Conservation (phyloP, 139 green algal genomes). For the Desmodesmus armatus region DNA sequence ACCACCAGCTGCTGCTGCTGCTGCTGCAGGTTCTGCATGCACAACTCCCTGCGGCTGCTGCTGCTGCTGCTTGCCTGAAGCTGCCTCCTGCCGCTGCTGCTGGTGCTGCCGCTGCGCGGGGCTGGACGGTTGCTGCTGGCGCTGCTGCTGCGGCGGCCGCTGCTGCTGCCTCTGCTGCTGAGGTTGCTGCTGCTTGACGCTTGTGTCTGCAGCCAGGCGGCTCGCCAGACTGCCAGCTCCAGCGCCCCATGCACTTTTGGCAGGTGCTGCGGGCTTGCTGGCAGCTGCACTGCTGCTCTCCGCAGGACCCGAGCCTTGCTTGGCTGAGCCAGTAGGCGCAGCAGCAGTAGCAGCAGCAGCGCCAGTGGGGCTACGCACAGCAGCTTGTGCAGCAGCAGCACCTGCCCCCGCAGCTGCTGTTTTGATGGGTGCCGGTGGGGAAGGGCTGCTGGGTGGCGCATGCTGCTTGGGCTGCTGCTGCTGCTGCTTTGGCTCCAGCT, state of each 20-base stretch:
- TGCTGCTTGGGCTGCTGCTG: conserved; percentile 34
- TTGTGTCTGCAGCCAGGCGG: no score
- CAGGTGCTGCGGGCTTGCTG: background rate
- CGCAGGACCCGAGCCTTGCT: background rate
- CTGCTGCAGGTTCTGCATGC: background rate
- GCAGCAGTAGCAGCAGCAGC: background rate
- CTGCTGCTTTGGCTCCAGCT: background rate
- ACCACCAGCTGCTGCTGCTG: background rate
- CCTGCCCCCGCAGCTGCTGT: conserved; percentile 9
- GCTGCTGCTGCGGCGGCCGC: background rate
- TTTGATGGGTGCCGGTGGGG: background rate
- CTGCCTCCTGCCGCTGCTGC: background rate
- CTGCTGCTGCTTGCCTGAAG: conserved; percentile 22
- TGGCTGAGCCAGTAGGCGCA: conserved; percentile 23
- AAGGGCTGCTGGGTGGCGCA: no score
- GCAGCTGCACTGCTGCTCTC: background rate
- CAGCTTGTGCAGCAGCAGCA: background rate
- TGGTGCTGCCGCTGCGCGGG: background rate
- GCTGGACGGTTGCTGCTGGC: background rate
- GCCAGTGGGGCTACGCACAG: background rate
- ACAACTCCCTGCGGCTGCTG: background rate
- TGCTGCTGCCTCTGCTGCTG: background rate
- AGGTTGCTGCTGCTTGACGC: conserved; percentile 16
- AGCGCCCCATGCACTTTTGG: background rate
- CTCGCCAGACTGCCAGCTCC: no score